phyloP scores from a whole-genome alignment of 1,284 basidiomycete species.

The Malassezia psittaci region DNA sequence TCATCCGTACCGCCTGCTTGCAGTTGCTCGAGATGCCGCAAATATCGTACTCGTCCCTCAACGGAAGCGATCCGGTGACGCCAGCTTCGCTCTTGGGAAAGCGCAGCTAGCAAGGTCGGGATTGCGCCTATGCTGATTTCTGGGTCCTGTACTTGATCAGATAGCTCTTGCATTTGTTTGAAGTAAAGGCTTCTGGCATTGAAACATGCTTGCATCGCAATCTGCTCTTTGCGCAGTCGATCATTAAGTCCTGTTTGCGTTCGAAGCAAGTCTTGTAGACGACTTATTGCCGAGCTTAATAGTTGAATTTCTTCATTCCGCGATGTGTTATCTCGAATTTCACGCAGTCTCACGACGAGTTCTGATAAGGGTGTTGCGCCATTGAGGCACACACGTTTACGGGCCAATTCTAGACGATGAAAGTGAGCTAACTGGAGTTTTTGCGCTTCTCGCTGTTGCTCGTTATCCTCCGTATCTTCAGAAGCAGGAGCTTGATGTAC shows the following conservation, averaged over 20 bases:
- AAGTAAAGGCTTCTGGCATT: slow-evolving; percentile 37
- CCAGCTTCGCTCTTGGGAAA: slow-evolving; percentile 22
- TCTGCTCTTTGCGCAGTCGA: slow-evolving; percentile 22
- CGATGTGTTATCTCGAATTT: slow-evolving; percentile 14
- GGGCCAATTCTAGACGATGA: slow-evolving; percentile 28
- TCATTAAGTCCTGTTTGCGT: slow-evolving; percentile 26
- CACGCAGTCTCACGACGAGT: slow-evolving; percentile 20
- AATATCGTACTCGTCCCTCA: slow-evolving; percentile 30
- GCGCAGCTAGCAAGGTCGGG: slow-evolving; percentile 14
- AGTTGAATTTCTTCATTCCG: slow-evolving; percentile 20
- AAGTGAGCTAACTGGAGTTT: slow-evolving; percentile 33
- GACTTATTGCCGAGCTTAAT: slow-evolving; percentile 13
- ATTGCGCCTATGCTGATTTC: slow-evolving; percentile 19
- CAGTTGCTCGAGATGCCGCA: slow-evolving; percentile 29
- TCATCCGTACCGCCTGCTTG: slow-evolving; percentile 22
- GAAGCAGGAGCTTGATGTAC: not conserved
- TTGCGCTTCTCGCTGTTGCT: slow-evolving; percentile 23
- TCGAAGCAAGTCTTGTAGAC: slow-evolving; percentile 18
- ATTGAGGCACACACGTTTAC: slow-evolving; percentile 16
- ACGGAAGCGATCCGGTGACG: slow-evolving; percentile 23
- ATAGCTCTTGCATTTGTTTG: slow-evolving; percentile 39
- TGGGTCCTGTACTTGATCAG: slow-evolving; percentile 37
- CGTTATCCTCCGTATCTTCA: slow-evolving; percentile 20
- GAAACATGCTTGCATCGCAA: slow-evolving; percentile 22
- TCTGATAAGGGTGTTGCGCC: slow-evolving; percentile 13